Evolutionary conservation across 345 rosid genomes (phyloP), one percentile per base, ranked within the genome.

Genomic region (Mallotus nudiflorus): DNA sequence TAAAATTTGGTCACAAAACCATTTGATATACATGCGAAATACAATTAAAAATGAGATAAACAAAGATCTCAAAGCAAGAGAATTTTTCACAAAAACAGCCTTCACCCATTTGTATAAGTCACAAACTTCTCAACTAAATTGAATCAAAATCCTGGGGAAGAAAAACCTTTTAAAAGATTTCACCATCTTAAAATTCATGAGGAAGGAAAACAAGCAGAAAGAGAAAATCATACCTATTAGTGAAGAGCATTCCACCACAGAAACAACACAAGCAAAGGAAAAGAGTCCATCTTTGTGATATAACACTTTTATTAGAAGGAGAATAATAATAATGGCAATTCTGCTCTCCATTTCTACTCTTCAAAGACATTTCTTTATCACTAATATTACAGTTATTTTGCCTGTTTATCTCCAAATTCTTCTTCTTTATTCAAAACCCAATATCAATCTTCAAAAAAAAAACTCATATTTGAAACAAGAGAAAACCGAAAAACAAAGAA

Each of bases 241-340:
- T 88, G 86, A 91, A 87, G 83, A 94, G 78, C 73, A 91, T 82
- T 14, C 97, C 98, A 51, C 86, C 86, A 77, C 87, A 91, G 87
- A 94, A 94, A 72, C 93, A 81, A 15, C 82, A 87, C 55, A 90
- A 68, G 65, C 98, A 91, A 73, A 94, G 86, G 65, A 90, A 60
- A 67, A 88, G 73, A 13, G 91, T 82, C 96, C 95, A 90, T 81
- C 78, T 94, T 64, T 78, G 87, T 4, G 98, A 83, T 24, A 91
- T 65, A 61, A 80, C 80, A 78, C 69, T 86, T 75, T 75, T 42
- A 8, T 42, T 85, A 39, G 78, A 69, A 73, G 80, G 4, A 42
- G 46, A 42, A 42, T 5, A 42, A 42, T 5, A 42, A 12, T 8
- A 42, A 42, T 4, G 9, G 9, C 9, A 24, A 27, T 33, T 71